Evolutionary conservation across 495 filamentous ascomycete species (phyloP).

Genomic region (Xylaria acuta): DNA sequence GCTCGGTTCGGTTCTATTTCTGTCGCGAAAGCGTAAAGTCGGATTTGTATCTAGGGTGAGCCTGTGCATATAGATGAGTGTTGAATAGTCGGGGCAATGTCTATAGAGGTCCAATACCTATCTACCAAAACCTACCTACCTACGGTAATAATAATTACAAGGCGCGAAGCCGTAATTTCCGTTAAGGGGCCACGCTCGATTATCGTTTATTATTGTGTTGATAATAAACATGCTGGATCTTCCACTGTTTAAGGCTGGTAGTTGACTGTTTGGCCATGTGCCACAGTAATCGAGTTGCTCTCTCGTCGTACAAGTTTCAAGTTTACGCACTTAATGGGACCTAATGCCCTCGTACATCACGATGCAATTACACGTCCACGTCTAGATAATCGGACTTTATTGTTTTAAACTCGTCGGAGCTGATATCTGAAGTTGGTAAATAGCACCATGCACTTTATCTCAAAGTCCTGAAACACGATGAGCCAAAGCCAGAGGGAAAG

Average conservation of each 20-base stretch:
- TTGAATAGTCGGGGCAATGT: background rate
- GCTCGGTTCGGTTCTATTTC: slow-evolving; percentile 35
- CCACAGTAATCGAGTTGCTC: no score
- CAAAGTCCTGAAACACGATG: no score
- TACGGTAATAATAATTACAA: slow-evolving; percentile 3
- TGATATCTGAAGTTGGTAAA: no score
- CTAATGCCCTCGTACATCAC: background rate
- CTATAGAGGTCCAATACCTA: slow-evolving; percentile 1
- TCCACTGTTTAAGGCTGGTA: background rate
- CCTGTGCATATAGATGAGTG: background rate
- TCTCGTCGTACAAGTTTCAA: no score
- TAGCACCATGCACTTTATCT: no score
- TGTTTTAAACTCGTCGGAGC: background rate
- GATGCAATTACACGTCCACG: background rate
- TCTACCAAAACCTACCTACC: background rate
- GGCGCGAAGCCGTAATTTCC: background rate
- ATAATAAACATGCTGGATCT: background rate
- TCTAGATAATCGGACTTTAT: background rate
- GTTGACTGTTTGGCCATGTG: no score
- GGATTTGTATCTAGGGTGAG: background rate
- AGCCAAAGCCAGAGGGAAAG: no score
- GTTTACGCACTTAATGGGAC: background rate
- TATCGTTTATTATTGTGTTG: background rate
- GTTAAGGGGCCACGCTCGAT: background rate
- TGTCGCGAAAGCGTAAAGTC: slow-evolving; percentile 27